Evolutionary conservation across 148 eudicot genomes (phyloP).

Genomic region (Rhododendron kiyosumense): DNA sequence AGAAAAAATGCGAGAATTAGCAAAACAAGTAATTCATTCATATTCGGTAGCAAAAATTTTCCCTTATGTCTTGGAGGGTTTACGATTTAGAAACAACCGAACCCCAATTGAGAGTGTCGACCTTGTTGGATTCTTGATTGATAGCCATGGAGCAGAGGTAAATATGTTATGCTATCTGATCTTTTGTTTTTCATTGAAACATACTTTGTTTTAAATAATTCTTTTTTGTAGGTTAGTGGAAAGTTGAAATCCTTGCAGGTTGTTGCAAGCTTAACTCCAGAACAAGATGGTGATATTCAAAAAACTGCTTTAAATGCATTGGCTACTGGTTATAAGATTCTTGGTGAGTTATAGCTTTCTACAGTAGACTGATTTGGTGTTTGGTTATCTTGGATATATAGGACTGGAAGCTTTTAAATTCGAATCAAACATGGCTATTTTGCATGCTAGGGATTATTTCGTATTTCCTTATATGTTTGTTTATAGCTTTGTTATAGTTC

Average conservation of each 20-base stretch:
- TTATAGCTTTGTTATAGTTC: background rate
- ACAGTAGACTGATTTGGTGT: background rate
- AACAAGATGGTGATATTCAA: constrained; percentile 87
- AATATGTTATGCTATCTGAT: background rate
- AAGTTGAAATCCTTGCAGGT: constrained; percentile 88
- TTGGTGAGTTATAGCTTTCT: constrained; percentile 46
- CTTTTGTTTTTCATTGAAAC: background rate
- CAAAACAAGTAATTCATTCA: constrained; percentile 63
- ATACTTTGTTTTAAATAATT: background rate
- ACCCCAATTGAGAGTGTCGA: constrained; percentile 84
- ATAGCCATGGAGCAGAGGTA: constrained; percentile 80
- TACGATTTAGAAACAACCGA: constrained; percentile 80
- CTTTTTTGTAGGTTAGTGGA: constrained; percentile 56
- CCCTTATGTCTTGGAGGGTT: constrained; percentile 79
- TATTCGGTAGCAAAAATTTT: constrained; percentile 79
- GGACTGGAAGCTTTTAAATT: background rate
- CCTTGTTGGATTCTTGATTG: constrained; percentile 77
- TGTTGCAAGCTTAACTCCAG: constrained; percentile 89
- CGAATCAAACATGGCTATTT: background rate
- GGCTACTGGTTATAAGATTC: constrained; percentile 16
- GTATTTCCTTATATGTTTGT: background rate
- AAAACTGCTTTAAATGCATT: constrained; percentile 84
- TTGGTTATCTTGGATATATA: too few relatives aligned
- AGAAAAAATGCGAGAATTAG: constrained; percentile 81
- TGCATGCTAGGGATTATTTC: background rate